These are phyloP conservation scores for Penicillium cosmopolitanum DNA, from an alignment of 495 filamentous ascomycete genomes.

Conservation along the genomic window DNA sequence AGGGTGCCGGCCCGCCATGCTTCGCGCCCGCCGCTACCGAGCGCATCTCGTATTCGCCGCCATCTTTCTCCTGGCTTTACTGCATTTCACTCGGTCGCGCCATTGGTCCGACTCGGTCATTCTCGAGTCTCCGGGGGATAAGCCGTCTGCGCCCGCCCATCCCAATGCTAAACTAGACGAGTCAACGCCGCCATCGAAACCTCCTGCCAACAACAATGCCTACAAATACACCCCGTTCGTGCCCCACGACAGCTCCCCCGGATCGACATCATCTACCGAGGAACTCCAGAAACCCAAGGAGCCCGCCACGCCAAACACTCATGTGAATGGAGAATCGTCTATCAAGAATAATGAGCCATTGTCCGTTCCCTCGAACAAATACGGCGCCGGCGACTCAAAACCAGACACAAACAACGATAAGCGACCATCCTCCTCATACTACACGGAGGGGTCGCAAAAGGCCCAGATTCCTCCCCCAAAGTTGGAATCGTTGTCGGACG, in stretches of 20 bases:
- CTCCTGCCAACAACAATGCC: slow-evolving; percentile 15
- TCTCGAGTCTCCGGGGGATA: slow-evolving; percentile 13
- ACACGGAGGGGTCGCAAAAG: neutral
- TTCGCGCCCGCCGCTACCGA: slow-evolving; percentile 77
- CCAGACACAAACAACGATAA: neutral
- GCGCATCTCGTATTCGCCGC: slow-evolving; percentile 72
- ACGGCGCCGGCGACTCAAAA: neutral
- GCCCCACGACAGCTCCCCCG: slow-evolving; percentile 18
- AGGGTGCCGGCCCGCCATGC: slow-evolving; percentile 54
- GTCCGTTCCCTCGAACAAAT: slow-evolving; percentile 3
- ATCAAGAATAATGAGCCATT: slow-evolving; percentile 8
- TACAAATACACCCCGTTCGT: slow-evolving; percentile 15
- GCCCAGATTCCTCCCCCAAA: neutral
- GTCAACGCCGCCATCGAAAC: slow-evolving; percentile 5
- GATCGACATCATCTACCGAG: slow-evolving; percentile 5
- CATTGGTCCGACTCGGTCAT: slow-evolving; percentile 29
- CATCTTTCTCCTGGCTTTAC: slow-evolving; percentile 63
- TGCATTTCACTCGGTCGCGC: slow-evolving; percentile 59
- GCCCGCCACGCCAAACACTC: neutral
- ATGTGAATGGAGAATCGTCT: neutral
- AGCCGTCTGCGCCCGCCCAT: slow-evolving; percentile 6
- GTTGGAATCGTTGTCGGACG: neutral
- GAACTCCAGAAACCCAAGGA: neutral
- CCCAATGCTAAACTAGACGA: slow-evolving; percentile 8
- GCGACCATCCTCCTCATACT: neutral